phyloP scores from a whole-genome alignment of 2,329 filamentous ascomycete species.

The Amauroascus verrucosus region DNA sequence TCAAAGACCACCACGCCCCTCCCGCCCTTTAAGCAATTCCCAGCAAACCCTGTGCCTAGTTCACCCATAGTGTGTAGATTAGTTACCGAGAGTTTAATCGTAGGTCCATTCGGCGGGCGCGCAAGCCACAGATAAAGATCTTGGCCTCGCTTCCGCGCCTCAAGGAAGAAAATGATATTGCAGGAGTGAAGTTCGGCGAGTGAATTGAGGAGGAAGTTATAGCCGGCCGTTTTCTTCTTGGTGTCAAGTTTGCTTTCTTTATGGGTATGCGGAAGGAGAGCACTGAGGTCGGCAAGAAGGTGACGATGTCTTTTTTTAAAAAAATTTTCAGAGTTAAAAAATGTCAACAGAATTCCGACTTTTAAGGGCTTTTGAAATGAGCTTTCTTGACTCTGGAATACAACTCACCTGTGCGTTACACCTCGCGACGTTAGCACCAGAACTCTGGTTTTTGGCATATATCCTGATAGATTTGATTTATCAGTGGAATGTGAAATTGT shows the following conservation, averaged over 20 bases:
- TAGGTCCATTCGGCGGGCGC: conserved; percentile 77
- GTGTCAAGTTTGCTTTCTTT: conserved; percentile 97
- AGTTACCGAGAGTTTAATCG: conserved; percentile 45
- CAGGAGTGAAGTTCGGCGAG: conserved; percentile 72
- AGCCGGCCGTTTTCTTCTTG: conserved; percentile 57
- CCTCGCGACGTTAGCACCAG: conserved; percentile 87
- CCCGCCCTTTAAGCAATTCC: conserved; percentile 91
- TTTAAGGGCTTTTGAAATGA: not conserved
- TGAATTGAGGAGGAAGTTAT: conserved; percentile 70
- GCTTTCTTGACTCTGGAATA: not conserved
- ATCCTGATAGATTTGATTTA: conserved; percentile 11
- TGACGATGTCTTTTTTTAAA: conserved; percentile 61
- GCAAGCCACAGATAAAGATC: conserved; percentile 91
- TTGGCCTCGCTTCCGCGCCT: conserved; percentile 76
- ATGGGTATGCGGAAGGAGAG: conserved; percentile 79
- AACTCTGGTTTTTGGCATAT: conserved; percentile 49
- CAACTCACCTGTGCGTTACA: conserved; percentile 66
- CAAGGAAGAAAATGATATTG: conserved; percentile 91
- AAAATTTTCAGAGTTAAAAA: not conserved
- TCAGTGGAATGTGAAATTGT: conserved; percentile 17
- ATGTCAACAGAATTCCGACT: too few species aligned
- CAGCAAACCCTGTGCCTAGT: conserved; percentile 69
- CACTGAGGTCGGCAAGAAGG: conserved; percentile 76
- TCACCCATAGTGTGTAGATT: conserved; percentile 93
- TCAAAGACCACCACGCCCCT: conserved; percentile 89